Evolutionary conservation across 371 early-diverging fungal genomes (phyloP).

Genomic region (Conidiobolus incongruus): DNA sequence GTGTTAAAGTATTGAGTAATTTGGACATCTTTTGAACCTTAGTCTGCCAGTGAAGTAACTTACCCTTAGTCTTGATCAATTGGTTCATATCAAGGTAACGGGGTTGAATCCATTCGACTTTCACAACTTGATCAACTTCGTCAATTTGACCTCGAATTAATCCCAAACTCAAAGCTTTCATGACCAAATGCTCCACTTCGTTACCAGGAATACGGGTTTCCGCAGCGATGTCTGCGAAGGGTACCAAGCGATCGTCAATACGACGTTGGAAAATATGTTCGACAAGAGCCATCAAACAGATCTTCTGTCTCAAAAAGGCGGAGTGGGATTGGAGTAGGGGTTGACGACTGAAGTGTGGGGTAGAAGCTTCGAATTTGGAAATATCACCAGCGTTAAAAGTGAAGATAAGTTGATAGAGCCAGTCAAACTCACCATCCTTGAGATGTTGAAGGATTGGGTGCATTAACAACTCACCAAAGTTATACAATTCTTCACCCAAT

Average conservation of each 20-base stretch:
- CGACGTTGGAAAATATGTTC: slow-evolving; percentile 77
- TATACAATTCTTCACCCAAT: slow-evolving; percentile 86
- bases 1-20: too few relatives aligned
- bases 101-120: slow-evolving; percentile 90
- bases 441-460: slow-evolving; percentile 81
- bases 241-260: slow-evolving; percentile 54
- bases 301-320: slow-evolving; percentile 69
- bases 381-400: slow-evolving; percentile 91
- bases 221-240: slow-evolving; percentile 65
- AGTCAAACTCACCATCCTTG: slow-evolving; percentile 52
- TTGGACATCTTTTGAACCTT: too few relatives aligned
- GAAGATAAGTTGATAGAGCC: slow-evolving; percentile 65
- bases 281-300: slow-evolving; percentile 89
- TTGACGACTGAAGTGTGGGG: slow-evolving; percentile 35
- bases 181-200: slow-evolving; percentile 87
- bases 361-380: slow-evolving; percentile 67
- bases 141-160: slow-evolving; percentile 87
- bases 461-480: slow-evolving; percentile 95
- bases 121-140: slow-evolving; percentile 70
- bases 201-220: slow-evolving; percentile 68
- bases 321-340: slow-evolving; percentile 50
- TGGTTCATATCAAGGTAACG: slow-evolving; percentile 80
- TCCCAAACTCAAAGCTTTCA: slow-evolving; percentile 86
- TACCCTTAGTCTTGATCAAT: too few relatives aligned
- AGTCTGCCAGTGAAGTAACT: too few relatives aligned